A percentile compares a stretch with the other conserved stretches of the same genome.
Conservation (phyloP, 495 filamentous ascomycete genomes). For the Penicillium fimorum region DNA sequence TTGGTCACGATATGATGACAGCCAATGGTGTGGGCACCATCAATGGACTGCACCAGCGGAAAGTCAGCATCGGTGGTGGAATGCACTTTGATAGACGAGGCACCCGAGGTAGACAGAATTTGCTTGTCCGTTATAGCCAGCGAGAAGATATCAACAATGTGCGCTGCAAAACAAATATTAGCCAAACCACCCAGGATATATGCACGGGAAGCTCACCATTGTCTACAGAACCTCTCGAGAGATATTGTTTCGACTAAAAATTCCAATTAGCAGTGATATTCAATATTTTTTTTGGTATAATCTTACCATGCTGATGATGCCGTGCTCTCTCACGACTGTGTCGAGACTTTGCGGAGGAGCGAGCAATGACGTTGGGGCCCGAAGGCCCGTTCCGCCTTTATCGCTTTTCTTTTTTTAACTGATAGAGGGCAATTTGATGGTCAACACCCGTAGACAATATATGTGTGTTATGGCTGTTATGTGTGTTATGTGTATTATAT, state of each 20-base stretch:
- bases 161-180: constrained; percentile 54
- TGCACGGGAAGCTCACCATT: constrained; percentile 55
- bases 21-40: constrained; percentile 75
- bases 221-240: constrained; percentile 85
- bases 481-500: neutral
- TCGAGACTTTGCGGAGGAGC: constrained; percentile 3
- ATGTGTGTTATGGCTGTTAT: neutral
- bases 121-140: constrained; percentile 76
- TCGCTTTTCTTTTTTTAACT: neutral
- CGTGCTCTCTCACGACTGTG: neutral
- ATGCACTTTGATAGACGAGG: constrained; percentile 75
- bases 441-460: neutral
- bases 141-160: constrained; percentile 85
- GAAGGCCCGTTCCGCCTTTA: constrained; percentile 9
- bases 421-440: neutral
- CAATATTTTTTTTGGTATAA: neutral
- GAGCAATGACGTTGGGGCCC: constrained; percentile 19
- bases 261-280: neutral
- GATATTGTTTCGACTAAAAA: constrained; percentile 93
- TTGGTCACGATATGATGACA: constrained; percentile 83
- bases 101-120: constrained; percentile 78
- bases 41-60: constrained; percentile 71
- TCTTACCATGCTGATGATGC: constrained; percentile 7
- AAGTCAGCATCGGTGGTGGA: constrained; percentile 66
- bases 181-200: constrained; percentile 3